phyloP scores from a whole-genome alignment of 257 asterid genomes.

The Scutellaria baicalensis region DNA sequence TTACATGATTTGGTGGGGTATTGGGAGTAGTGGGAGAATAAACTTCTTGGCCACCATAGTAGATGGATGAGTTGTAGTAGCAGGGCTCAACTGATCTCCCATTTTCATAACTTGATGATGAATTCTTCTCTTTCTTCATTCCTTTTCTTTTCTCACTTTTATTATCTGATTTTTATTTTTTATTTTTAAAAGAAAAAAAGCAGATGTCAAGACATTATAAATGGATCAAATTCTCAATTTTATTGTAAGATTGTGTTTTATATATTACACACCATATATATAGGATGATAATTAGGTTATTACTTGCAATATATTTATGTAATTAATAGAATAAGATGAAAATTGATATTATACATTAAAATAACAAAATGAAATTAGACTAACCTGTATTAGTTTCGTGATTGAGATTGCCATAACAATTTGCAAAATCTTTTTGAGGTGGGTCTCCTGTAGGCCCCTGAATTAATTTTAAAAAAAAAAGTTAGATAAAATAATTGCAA shows the following conservation, averaged over 20 bases:
- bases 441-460: conserved; percentile 55
- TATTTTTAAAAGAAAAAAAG: neutral
- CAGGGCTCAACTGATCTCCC: conserved; percentile 47
- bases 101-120: conserved; percentile 21
- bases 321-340: too few species aligned
- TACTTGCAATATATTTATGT: too few species aligned
- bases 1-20: conserved; percentile 40
- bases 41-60: conserved; percentile 74
- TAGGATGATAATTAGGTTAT: too few species aligned
- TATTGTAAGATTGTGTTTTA: too few species aligned
- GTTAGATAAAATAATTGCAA: neutral
- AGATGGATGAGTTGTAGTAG: conserved; percentile 67
- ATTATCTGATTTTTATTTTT: conserved; percentile 24
- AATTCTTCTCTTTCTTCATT: conserved; percentile 21
- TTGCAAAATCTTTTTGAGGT: conserved; percentile 13
- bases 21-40: conserved; percentile 40
- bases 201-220: neutral
- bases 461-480: neutral
- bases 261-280: too few species aligned
- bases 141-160: conserved; percentile 20
- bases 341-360: too few species aligned
- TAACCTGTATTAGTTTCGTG: conserved; percentile 38
- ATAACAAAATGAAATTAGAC: too few species aligned
- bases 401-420: conserved; percentile 20
- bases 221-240: neutral